Evolutionary conservation across 495 filamentous ascomycete species (phyloP).

Genomic region (Penicillium pancosmium): DNA sequence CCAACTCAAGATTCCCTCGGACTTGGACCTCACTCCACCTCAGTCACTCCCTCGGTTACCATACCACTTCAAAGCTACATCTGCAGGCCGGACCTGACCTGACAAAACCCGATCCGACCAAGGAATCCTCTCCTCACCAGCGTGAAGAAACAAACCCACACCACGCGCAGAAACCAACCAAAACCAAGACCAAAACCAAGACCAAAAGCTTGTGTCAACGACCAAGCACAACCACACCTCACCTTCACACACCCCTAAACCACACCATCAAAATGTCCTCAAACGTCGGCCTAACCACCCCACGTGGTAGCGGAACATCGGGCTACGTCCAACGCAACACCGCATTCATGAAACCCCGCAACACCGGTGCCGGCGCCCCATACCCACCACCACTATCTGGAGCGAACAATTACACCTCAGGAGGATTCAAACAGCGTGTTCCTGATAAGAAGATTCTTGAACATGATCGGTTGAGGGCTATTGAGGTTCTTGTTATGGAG

Average conservation of each 20-base stretch:
- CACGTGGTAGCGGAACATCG: conserved; percentile 91
- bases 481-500: conserved; percentile 92
- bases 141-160: too few relatives aligned
- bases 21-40: too few relatives aligned
- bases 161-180: not conserved
- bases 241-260: not conserved
- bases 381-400: conserved; percentile 53
- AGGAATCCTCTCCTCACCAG: too few relatives aligned
- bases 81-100: too few relatives aligned
- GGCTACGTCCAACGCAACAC: conserved; percentile 97
- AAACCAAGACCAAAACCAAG: too few relatives aligned
- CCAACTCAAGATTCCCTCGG: too few relatives aligned
- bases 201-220: too few relatives aligned
- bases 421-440: conserved; percentile 77
- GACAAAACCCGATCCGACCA: too few relatives aligned
- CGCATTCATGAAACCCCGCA: conserved; percentile 81
- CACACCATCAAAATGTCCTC: conserved; percentile 72
- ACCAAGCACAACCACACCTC: not conserved
- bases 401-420: conserved; percentile 27
- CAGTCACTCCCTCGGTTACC: too few relatives aligned
- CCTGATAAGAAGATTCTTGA: conserved; percentile 92
- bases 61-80: too few relatives aligned
- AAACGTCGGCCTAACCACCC: conserved; percentile 96
- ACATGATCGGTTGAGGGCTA: conserved; percentile 84
- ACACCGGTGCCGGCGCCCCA: conserved; percentile 51